Conservation (phyloP, 2,329 filamentous ascomycete genomes). For the Ophiostoma ulmi region DNA sequence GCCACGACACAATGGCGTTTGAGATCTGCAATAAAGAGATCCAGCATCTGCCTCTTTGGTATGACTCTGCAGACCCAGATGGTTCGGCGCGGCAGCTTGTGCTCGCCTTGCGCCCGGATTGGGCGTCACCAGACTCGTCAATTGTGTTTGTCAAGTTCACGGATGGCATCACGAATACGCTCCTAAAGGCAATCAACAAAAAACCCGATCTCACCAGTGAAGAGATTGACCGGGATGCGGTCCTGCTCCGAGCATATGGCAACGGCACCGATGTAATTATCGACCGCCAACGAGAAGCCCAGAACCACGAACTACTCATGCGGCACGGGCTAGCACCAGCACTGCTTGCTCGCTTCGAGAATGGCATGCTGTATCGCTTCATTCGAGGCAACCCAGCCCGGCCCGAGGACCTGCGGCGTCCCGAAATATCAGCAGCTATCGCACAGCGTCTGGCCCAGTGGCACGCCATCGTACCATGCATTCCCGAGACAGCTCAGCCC, state of each 20-base stretch:
- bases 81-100: constrained; percentile 75
- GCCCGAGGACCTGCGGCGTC: constrained; percentile 71
- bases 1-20: constrained; percentile 16
- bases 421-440: constrained; percentile 74
- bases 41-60: constrained; percentile 67
- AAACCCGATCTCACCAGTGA: constrained; percentile 64
- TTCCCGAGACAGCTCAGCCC: constrained; percentile 33
- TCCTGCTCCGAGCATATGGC: constrained; percentile 89
- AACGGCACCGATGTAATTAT: constrained; percentile 92
- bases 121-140: constrained; percentile 46
- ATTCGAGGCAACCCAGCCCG: constrained; percentile 75
- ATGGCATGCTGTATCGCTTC: constrained; percentile 92
- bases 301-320: constrained; percentile 82
- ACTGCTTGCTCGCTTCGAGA: constrained; percentile 86
- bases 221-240: constrained; percentile 74
- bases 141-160: constrained; percentile 87
- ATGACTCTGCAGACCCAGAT: constrained; percentile 71
- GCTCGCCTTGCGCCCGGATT: constrained; percentile 73
- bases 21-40: constrained; percentile 4
- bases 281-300: constrained; percentile 78
- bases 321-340: constrained; percentile 76
- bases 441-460: constrained; percentile 83
- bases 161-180: constrained; percentile 95
- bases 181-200: constrained; percentile 71
- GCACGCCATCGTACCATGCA: constrained; percentile 70